Conservation (phyloP, 2,329 filamentous ascomycete genomes). For the Ceratocystis eucalypticola region DNA sequence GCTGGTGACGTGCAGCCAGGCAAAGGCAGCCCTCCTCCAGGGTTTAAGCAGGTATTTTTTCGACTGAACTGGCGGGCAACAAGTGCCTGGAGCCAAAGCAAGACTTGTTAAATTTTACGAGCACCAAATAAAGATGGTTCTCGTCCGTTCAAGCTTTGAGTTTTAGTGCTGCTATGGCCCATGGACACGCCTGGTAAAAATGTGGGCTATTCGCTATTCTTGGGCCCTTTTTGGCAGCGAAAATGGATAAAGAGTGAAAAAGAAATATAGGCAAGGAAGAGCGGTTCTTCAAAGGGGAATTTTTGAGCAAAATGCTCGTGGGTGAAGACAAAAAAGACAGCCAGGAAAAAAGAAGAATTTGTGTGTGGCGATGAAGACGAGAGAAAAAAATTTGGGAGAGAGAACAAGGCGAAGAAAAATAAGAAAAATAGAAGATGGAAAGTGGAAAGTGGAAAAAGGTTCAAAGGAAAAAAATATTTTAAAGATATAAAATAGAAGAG, state of each 20-base stretch:
- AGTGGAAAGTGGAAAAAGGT: neutral
- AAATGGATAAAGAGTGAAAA: neutral
- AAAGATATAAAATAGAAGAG: neutral
- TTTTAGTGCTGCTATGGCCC: slow-evolving; percentile 2
- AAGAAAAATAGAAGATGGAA: slow-evolving; percentile 3
- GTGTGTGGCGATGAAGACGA: neutral
- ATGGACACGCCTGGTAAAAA: neutral
- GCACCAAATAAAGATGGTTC: neutral
- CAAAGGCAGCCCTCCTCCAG: neutral
- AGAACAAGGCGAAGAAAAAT: slow-evolving; percentile 1
- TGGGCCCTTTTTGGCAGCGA: neutral
- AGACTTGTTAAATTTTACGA: neutral
- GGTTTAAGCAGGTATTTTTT: neutral
- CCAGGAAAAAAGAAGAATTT: neutral
- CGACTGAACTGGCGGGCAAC: neutral
- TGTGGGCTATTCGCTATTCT: slow-evolving; percentile 1
- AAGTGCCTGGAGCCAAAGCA: neutral
- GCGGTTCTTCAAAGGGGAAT: neutral
- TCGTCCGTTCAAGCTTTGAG: neutral
- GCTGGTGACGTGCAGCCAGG: too few relatives aligned
- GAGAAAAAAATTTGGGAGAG: neutral
- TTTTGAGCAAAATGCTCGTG: neutral
- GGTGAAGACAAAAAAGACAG: neutral
- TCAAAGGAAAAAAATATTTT: neutral
- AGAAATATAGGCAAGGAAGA: neutral